phyloP scores from a whole-genome alignment of 2,329 filamentous ascomycete species.

The Nigrospora sphaerica region DNA sequence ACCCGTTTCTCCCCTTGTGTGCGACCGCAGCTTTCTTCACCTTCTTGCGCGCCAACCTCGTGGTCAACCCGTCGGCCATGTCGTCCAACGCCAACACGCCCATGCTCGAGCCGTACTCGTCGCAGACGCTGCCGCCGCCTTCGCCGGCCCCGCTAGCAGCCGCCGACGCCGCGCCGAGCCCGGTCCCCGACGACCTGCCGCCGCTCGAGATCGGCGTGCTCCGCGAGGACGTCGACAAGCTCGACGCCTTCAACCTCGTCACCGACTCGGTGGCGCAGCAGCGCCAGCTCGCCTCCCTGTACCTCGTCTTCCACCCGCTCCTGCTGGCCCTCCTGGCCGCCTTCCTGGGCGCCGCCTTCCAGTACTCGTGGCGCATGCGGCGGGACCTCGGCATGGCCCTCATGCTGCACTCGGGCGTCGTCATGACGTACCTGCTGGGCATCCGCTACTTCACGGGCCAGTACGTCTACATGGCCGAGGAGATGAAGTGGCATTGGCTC shows the following conservation, averaged over 20 bases:
- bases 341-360: slow-evolving; percentile 36
- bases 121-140: slow-evolving; percentile 26
- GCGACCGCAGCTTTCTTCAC: slow-evolving; percentile 65
- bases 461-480: slow-evolving; percentile 59
- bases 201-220: slow-evolving; percentile 56
- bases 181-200: slow-evolving; percentile 46
- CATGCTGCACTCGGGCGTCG: slow-evolving; percentile 51
- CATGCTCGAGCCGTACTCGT: slow-evolving; percentile 47
- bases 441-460: slow-evolving; percentile 53
- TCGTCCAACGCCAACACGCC: slow-evolving; percentile 61
- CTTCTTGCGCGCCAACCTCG: slow-evolving; percentile 73
- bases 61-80: slow-evolving; percentile 54
- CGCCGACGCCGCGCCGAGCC: slow-evolving; percentile 27
- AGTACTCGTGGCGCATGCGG: slow-evolving; percentile 35
- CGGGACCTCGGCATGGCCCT: slow-evolving; percentile 47
- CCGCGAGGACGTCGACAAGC: slow-evolving; percentile 49
- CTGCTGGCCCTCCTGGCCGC: slow-evolving; percentile 40
- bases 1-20: too few species aligned
- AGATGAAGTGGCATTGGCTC: slow-evolving; percentile 56
- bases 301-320: slow-evolving; percentile 58
- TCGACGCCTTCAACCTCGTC: slow-evolving; percentile 63
- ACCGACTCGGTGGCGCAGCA: slow-evolving; percentile 81
- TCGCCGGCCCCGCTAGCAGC: slow-evolving; percentile 27
- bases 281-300: slow-evolving; percentile 57
- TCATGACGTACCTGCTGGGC: slow-evolving; percentile 56